Percentiles rank a stretch among this genome's conserved stretches.
These are phyloP conservation scores for Fusarium abutilonis DNA, from an alignment of 2,329 filamentous ascomycete genomes.

Conservation along the genomic window DNA sequence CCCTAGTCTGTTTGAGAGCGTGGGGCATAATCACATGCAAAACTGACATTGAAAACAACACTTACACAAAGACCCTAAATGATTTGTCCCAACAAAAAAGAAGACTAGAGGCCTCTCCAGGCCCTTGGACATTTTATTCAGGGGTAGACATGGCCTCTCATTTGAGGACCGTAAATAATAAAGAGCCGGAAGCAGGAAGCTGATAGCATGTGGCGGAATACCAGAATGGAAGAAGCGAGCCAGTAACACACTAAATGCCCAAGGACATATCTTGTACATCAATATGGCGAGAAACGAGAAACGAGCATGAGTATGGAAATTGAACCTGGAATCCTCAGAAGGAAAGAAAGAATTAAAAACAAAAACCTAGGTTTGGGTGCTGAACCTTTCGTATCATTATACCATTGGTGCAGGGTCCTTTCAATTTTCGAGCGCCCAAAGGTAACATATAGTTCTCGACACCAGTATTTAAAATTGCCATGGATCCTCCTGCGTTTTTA, in stretches of 20 bases:
- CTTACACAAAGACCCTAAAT: slow-evolving; percentile 9
- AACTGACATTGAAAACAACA: slow-evolving; percentile 6
- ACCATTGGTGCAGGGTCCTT: not conserved
- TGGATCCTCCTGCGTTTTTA: too few relatives aligned
- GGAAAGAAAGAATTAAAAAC: not conserved
- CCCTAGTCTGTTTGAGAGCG: slow-evolving; percentile 22
- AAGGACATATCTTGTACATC: not conserved
- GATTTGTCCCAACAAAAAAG: slow-evolving; percentile 17
- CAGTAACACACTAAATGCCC: not conserved
- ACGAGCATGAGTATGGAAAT: not conserved
- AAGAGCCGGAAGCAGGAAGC: not conserved
- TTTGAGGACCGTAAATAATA: not conserved
- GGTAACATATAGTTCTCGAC: not conserved
- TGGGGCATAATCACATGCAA: slow-evolving; percentile 40
- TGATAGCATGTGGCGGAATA: not conserved
- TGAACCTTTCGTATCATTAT: not conserved
- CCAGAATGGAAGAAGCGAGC: not conserved
- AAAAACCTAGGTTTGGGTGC: not conserved
- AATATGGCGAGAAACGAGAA: not conserved
- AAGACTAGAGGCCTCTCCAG: slow-evolving; percentile 2
- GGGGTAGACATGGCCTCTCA: slow-evolving; percentile 6
- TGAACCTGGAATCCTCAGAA: not conserved
- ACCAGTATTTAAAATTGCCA: not conserved
- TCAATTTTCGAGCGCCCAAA: not conserved
- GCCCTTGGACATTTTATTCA: not conserved